A percentile compares a stretch with the other conserved stretches of the same genome.
Conservation (phyloP, 1,284 basidiomycete genomes). For the Ceratobasidium sp. region DNA sequence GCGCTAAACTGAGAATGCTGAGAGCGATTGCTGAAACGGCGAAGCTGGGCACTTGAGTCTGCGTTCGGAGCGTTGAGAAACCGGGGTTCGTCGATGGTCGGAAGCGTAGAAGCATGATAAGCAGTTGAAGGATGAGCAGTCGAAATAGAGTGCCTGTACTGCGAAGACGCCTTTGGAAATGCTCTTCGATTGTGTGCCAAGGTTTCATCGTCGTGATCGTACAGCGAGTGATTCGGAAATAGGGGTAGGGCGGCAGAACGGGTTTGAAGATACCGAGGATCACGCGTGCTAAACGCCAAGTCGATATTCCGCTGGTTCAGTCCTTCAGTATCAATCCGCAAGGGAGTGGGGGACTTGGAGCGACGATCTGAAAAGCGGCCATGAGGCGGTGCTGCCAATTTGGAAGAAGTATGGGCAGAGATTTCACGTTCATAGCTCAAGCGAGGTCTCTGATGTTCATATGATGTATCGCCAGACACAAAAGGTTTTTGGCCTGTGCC, state of each 20-base stretch:
- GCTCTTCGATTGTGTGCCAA: neutral
- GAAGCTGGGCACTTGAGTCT: constrained; percentile 1
- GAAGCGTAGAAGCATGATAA: constrained; percentile 8
- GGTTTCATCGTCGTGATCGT: neutral
- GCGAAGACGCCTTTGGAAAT: neutral
- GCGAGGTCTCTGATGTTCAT: neutral
- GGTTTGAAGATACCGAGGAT: neutral
- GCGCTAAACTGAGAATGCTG: neutral
- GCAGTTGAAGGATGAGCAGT: constrained; percentile 1
- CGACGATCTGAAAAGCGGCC: neutral
- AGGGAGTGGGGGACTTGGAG: neutral
- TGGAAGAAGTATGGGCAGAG: too few species aligned
- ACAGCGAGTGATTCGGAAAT: neutral
- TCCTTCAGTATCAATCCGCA: neutral
- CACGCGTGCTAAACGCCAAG: neutral
- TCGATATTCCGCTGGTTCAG: neutral
- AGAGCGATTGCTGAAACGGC: neutral
- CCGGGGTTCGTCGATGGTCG: constrained; percentile 6
- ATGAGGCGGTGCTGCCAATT: too few species aligned
- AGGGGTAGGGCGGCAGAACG: neutral
- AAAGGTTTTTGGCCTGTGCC: neutral
- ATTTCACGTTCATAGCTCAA: too few species aligned
- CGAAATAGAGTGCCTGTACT: constrained; percentile 3
- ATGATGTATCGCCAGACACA: neutral
- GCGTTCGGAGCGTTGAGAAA: neutral